phyloP scores from a whole-genome alignment of 768 basidiomycete genomes.

The Paxillus rubicundulus region DNA sequence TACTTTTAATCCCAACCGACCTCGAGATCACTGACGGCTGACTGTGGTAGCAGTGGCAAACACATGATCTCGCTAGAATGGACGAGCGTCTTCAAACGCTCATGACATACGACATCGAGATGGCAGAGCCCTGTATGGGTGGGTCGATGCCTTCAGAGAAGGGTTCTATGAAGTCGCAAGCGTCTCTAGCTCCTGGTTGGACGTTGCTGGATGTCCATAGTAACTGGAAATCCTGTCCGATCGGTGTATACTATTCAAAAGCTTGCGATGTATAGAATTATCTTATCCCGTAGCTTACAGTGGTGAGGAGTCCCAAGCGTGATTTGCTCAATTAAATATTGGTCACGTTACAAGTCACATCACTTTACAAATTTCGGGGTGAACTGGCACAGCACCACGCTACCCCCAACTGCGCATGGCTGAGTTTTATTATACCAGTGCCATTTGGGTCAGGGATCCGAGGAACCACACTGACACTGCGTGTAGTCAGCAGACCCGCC shows the following conservation, averaged over 20 bases:
- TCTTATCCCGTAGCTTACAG: too few species aligned
- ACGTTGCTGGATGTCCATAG: conserved; percentile 39
- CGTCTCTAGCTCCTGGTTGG: conserved; percentile 47
- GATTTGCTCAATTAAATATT: not conserved
- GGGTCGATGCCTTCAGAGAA: not conserved
- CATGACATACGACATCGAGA: conserved; percentile 18
- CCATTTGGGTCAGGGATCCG: not conserved
- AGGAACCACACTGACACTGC: not conserved
- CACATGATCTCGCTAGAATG: conserved; percentile 54
- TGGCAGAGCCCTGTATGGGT: not conserved
- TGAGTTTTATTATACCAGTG: not conserved
- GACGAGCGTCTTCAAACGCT: conserved; percentile 46
- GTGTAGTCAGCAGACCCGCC: not conserved
- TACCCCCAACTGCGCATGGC: conserved; percentile 22
- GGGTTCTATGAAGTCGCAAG: not conserved
- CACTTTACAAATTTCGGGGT: too few species aligned
- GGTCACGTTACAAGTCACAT: conserved; percentile 22
- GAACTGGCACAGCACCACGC: conserved; percentile 4
- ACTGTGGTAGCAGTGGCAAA: conserved; percentile 47
- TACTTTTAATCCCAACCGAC: not conserved
- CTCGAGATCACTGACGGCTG: conserved; percentile 1
- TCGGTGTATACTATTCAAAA: conserved; percentile 48
- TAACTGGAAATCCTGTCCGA: conserved; percentile 65
- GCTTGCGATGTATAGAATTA: conserved; percentile 2
- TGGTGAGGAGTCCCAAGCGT: too few species aligned